phyloP scores from a whole-genome alignment of 179 eudicot genomes.

The Monotropa hypopitys region DNA sequence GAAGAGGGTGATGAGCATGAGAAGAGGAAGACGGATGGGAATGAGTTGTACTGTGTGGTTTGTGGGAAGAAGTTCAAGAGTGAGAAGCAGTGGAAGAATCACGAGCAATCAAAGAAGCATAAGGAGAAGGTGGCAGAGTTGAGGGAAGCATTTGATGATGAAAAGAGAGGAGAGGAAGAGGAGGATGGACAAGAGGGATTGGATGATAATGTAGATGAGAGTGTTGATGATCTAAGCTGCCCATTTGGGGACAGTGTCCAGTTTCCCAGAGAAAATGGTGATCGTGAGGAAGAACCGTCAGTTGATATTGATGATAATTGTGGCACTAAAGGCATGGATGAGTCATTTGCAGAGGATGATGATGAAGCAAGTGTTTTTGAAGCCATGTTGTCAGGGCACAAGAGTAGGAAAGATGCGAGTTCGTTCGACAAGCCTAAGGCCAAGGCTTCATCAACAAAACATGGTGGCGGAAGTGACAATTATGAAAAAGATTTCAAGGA shows the following conservation, averaged over 20 bases:
- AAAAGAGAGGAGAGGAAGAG: conserved; percentile 33
- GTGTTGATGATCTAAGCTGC: conserved; percentile 33
- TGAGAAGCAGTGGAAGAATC: conserved; percentile 94
- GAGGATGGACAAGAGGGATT: conserved; percentile 13
- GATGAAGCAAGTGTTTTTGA: conserved; percentile 41
- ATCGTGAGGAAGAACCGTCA: conserved; percentile 31
- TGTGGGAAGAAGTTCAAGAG: conserved; percentile 94
- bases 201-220: conserved; percentile 18
- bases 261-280: conserved; percentile 19
- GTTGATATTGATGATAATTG: conserved; percentile 20
- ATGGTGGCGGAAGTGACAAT: conserved; percentile 15
- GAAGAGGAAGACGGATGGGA: conserved; percentile 29
- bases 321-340: conserved; percentile 12
- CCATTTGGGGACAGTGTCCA: conserved; percentile 29
- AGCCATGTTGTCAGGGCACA: conserved; percentile 56
- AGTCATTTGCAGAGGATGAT: conserved; percentile 15
- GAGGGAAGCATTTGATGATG: conserved; percentile 51
- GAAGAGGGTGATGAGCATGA: conserved; percentile 21
- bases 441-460: conserved; percentile 13
- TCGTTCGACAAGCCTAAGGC: conserved; percentile 13
- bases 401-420: conserved; percentile 25
- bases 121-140: conserved; percentile 84
- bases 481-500: conserved; percentile 47
- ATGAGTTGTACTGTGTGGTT: conserved; percentile 71
- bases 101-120: conserved; percentile 89